Conservation (phyloP, 805 yeast genomes). For the Tetrapisispora namnaoensis region DNA sequence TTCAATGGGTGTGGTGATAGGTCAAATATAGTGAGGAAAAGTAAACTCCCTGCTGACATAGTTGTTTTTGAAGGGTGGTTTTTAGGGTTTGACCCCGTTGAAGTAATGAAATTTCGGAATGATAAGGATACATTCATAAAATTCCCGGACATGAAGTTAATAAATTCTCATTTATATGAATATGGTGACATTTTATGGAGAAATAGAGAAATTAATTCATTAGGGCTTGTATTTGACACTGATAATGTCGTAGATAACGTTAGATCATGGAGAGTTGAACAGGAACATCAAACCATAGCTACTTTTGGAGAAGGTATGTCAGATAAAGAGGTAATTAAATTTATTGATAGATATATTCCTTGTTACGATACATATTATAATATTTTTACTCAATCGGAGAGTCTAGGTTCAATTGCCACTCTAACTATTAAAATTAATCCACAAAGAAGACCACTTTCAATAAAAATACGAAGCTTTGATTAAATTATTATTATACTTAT, state of each 20-base stretch:
- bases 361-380: constrained; percentile 62
- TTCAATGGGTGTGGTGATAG: constrained; percentile 77
- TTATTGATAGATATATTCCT: constrained; percentile 83
- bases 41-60: constrained; percentile 42
- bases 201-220: constrained; percentile 46
- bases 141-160: constrained; percentile 24
- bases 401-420: constrained; percentile 22
- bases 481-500: background rate
- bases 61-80: constrained; percentile 93
- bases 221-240: constrained; percentile 55
- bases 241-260: constrained; percentile 46
- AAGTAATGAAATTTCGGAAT: background rate
- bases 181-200: constrained; percentile 38
- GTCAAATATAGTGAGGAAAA: constrained; percentile 21
- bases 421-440: constrained; percentile 24
- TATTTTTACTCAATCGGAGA: constrained; percentile 30
- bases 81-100: constrained; percentile 53
- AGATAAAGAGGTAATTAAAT: constrained; percentile 52
- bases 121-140: background rate
- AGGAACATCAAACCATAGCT: constrained; percentile 27
- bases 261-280: constrained; percentile 69
- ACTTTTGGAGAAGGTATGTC: constrained; percentile 68
- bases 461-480: constrained; percentile 26
- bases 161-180: constrained; percentile 43
- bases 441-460: constrained; percentile 16